These are phyloP conservation scores for Chloropicon primus DNA, from an alignment of 139 green algal species.

Conservation along the genomic window DNA sequence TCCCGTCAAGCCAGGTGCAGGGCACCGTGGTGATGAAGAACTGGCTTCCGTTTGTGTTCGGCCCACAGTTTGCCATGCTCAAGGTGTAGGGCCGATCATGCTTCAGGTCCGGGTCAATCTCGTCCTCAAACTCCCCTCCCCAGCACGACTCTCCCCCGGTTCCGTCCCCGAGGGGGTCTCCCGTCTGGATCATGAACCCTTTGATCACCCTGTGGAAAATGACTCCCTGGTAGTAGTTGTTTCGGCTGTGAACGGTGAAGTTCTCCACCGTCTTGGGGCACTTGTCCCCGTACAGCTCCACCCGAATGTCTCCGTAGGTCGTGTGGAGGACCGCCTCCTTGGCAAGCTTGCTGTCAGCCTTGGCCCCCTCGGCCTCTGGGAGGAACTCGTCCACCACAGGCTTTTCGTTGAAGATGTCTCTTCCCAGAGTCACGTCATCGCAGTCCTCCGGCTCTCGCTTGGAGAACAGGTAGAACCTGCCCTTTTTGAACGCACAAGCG, in stretches of 20 bases:
- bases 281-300: conserved; percentile 88
- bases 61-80: conserved; percentile 69
- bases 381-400: conserved; percentile 26
- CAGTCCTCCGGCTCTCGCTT: conserved; percentile 33
- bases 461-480: conserved; percentile 88
- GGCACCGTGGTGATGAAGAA: conserved; percentile 87
- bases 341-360: background rate
- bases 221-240: conserved; percentile 89
- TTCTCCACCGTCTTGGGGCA: conserved; percentile 94
- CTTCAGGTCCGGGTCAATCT: conserved; percentile 72
- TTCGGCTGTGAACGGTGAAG: conserved; percentile 82
- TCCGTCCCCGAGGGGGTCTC: conserved; percentile 66
- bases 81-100: conserved; percentile 78
- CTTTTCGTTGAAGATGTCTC: conserved; percentile 97
- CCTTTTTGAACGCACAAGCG: conserved; percentile 60
- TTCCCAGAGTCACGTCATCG: conserved; percentile 50
- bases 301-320: conserved; percentile 61
- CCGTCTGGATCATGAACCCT: conserved; percentile 95
- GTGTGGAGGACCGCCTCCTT: background rate
- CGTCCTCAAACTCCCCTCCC: conserved; percentile 94
- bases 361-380: conserved; percentile 13
- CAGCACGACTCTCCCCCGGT: conserved; percentile 94
- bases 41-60: conserved; percentile 49
- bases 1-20: conserved; percentile 52
- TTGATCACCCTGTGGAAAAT: conserved; percentile 97